Conservation (phyloP, 2,329 filamentous ascomycete species). For the Penicillium sp. region DNA sequence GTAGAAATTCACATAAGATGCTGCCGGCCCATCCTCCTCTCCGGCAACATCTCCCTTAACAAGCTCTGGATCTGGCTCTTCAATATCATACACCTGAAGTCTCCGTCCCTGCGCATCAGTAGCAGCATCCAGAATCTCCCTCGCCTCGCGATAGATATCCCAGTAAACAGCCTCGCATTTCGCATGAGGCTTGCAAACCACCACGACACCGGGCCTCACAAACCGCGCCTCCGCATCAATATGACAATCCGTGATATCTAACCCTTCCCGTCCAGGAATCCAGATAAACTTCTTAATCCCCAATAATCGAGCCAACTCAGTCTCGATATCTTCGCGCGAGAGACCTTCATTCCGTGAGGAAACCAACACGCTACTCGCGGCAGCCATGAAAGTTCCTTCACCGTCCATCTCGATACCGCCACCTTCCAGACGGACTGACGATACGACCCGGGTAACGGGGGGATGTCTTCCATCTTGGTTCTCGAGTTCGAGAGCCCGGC, state of each 20-base stretch:
- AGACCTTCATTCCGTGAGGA: slow-evolving; percentile 31
- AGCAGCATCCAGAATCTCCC: slow-evolving; percentile 16
- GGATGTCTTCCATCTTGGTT: not conserved
- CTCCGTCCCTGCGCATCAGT: slow-evolving; percentile 26
- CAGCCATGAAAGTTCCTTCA: slow-evolving; percentile 35
- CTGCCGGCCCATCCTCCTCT: slow-evolving; percentile 23
- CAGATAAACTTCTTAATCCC: slow-evolving; percentile 34
- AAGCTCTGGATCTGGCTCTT: slow-evolving; percentile 28
- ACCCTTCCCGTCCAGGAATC: slow-evolving; percentile 30
- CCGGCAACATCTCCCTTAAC: slow-evolving; percentile 18
- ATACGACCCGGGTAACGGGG: slow-evolving; percentile 14
- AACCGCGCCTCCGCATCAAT: slow-evolving; percentile 33
- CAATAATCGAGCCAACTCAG: slow-evolving; percentile 25
- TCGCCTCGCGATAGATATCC: slow-evolving; percentile 29
- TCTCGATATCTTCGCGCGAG: slow-evolving; percentile 23
- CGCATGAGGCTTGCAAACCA: slow-evolving; percentile 25
- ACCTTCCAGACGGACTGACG: slow-evolving; percentile 29
- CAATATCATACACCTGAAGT: slow-evolving; percentile 25
- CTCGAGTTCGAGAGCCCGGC: slow-evolving; percentile 16
- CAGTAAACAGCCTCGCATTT: slow-evolving; percentile 18
- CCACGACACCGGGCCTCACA: slow-evolving; percentile 27
- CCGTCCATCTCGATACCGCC: slow-evolving; percentile 38
- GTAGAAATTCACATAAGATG: slow-evolving; percentile 34
- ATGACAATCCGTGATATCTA: slow-evolving; percentile 38
- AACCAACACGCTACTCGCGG: slow-evolving; percentile 35